Evolutionary conservation across 2,329 filamentous ascomycete genomes (phyloP).

Genomic region (Diaporthe sp.): DNA sequence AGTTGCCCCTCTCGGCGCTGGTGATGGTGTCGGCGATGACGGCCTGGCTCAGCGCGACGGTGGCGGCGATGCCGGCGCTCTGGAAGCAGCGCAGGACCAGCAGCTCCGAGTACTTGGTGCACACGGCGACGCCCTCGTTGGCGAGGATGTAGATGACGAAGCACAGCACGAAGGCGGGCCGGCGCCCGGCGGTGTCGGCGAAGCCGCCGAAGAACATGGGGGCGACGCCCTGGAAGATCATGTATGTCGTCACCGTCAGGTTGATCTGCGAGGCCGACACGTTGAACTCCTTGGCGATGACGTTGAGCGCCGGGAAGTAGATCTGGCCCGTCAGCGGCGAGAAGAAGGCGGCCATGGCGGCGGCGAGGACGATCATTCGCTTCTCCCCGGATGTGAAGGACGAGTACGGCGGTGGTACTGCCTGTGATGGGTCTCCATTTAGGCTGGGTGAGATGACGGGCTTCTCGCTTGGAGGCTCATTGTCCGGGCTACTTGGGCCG

Average conservation of each 20-base stretch:
- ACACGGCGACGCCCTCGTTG: conserved; percentile 67
- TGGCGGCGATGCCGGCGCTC: conserved; percentile 70
- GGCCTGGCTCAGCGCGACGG: conserved; percentile 69
- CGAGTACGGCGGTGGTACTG: conserved; percentile 51
- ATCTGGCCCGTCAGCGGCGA: conserved; percentile 64
- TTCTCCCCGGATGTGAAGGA: conserved; percentile 58
- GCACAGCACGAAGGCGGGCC: conserved; percentile 67
- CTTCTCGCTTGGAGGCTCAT: conserved; percentile 42
- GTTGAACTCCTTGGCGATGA: conserved; percentile 62
- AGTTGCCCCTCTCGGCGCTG: conserved; percentile 71
- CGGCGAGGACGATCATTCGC: conserved; percentile 56
- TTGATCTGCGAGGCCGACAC: conserved; percentile 61
- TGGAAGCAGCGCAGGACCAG: conserved; percentile 70
- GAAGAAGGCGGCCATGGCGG: conserved; percentile 57
- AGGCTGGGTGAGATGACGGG: conserved; percentile 33
- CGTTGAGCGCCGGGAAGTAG: conserved; percentile 67
- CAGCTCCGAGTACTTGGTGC: conserved; percentile 63
- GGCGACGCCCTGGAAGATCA: conserved; percentile 72
- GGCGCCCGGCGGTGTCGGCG: conserved; percentile 67
- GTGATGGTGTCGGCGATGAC: conserved; percentile 76
- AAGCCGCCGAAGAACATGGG: conserved; percentile 65
- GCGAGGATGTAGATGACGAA: conserved; percentile 68
- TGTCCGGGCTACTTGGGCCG: background rate
- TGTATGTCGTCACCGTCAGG: conserved; percentile 67
- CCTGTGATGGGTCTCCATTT: conserved; percentile 34